Evolutionary conservation across 352 stramenopile species (phyloP).

Genomic region (Phytophthora colocasiae): DNA sequence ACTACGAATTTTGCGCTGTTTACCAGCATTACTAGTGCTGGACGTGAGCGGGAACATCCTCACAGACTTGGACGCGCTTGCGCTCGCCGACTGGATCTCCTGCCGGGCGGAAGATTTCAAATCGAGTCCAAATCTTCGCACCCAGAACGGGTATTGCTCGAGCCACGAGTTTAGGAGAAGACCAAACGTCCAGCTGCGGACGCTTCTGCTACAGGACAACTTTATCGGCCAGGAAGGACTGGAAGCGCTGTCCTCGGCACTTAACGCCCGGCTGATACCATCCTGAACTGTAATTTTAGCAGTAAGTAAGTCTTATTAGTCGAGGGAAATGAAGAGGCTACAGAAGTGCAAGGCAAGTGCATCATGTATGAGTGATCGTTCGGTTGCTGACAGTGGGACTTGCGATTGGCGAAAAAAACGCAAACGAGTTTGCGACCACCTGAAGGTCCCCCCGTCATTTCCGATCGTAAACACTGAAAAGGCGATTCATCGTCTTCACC

Average conservation of each 20-base stretch:
- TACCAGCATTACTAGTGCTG: slow-evolving; percentile 38
- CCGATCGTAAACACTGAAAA: slow-evolving; percentile 5
- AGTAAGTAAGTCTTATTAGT: not conserved
- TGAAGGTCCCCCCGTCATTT: slow-evolving; percentile 10
- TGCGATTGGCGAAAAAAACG: slow-evolving; percentile 32
- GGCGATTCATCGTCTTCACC: too few relatives aligned
- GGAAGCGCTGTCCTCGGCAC: slow-evolving; percentile 31
- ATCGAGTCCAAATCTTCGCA: slow-evolving; percentile 2
- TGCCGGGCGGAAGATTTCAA: slow-evolving; percentile 5
- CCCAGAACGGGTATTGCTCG: slow-evolving; percentile 4
- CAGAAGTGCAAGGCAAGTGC: slow-evolving; percentile 6
- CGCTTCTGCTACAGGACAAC: slow-evolving; percentile 42
- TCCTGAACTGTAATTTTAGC: slow-evolving; percentile 10
- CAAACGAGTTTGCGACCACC: slow-evolving; percentile 18
- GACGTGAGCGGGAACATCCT: slow-evolving; percentile 66
- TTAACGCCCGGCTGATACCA: slow-evolving; percentile 25
- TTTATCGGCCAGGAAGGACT: slow-evolving; percentile 38
- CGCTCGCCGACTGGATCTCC: slow-evolving; percentile 34
- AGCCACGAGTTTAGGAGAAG: slow-evolving; percentile 6
- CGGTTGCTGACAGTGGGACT: slow-evolving; percentile 12
- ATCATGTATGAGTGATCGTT: slow-evolving; percentile 11
- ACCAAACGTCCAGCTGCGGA: slow-evolving; percentile 23
- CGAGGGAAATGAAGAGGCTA: not conserved
- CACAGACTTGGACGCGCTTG: slow-evolving; percentile 55
- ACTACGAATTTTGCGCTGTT: slow-evolving; percentile 31